Conservation (phyloP, 257 asterid genomes). For the Rauvolfia tetraphylla region DNA sequence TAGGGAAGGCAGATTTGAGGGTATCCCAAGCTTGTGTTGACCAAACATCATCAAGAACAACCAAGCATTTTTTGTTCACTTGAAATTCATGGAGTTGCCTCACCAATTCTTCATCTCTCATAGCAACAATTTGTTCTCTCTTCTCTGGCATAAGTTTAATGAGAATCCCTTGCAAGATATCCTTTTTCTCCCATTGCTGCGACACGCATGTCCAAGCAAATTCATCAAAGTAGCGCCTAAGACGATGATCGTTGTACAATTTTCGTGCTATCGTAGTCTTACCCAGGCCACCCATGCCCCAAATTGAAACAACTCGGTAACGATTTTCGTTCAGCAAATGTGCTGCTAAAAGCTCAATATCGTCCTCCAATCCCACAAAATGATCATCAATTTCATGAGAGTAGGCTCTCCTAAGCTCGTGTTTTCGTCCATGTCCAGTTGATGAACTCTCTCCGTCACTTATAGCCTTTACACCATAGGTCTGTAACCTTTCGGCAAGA, state of each 20-base stretch:
- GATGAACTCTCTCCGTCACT: slow-evolving; percentile 11
- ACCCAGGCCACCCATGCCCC: slow-evolving; percentile 39
- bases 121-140: background rate
- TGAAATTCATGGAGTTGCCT: background rate
- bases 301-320: slow-evolving; percentile 23
- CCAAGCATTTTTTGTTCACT: background rate
- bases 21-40: background rate
- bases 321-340: slow-evolving; percentile 23
- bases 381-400: slow-evolving; percentile 40
- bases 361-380: slow-evolving; percentile 31
- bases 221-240: background rate
- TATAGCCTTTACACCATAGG: slow-evolving; percentile 22
- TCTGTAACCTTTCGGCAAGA: slow-evolving; percentile 22
- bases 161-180: background rate
- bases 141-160: slow-evolving; percentile 5
- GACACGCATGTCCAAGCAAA: slow-evolving; percentile 9
- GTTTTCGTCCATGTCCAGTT: background rate
- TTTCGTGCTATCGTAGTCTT: background rate
- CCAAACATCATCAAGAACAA: slow-evolving; percentile 3
- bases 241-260: background rate
- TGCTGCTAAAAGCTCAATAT: slow-evolving; percentile 20
- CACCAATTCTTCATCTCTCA: slow-evolving; percentile 2
- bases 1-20: background rate
- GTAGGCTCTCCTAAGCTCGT: slow-evolving; percentile 27
- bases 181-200: background rate